Percentiles rank a stretch among this genome's conserved stretches.
These are phyloP conservation scores for Wickerhamomyces xylosicus DNA, from an alignment of 805 yeast genomes.

Conservation along the genomic window DNA sequence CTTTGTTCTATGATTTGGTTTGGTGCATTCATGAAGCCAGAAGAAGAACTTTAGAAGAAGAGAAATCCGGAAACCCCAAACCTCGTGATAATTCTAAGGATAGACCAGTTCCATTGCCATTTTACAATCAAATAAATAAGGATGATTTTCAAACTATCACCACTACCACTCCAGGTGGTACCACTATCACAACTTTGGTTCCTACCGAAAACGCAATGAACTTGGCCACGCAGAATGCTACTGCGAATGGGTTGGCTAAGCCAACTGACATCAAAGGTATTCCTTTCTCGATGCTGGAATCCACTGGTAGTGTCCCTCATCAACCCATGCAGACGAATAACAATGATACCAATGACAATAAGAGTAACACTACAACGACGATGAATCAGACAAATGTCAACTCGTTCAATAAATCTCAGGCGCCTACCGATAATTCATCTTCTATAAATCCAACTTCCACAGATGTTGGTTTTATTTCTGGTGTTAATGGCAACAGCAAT, in stretches of 20 bases:
- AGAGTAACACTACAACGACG: background rate
- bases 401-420: too few relatives aligned
- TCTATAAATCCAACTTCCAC: too few relatives aligned
- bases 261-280: constrained; percentile 60
- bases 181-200: constrained; percentile 79
- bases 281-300: constrained; percentile 63
- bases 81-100: constrained; percentile 14
- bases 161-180: constrained; percentile 85
- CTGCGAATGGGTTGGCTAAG: constrained; percentile 42
- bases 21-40: constrained; percentile 95
- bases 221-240: constrained; percentile 46
- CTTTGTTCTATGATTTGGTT: constrained; percentile 81
- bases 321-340: too few relatives aligned
- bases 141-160: constrained; percentile 83
- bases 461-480: too few relatives aligned
- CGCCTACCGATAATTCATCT: too few relatives aligned
- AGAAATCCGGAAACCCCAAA: constrained; percentile 20
- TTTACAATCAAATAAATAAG: constrained; percentile 80
- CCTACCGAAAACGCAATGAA: constrained; percentile 74
- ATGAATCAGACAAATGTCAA: too few relatives aligned
- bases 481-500: too few relatives aligned
- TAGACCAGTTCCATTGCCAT: constrained; percentile 56
- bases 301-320: constrained; percentile 55
- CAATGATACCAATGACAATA: background rate
- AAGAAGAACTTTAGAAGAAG: constrained; percentile 44